Base-by-base conservation (phyloP, 441 rosid genomes). In the Brassica hybrid region DNA sequence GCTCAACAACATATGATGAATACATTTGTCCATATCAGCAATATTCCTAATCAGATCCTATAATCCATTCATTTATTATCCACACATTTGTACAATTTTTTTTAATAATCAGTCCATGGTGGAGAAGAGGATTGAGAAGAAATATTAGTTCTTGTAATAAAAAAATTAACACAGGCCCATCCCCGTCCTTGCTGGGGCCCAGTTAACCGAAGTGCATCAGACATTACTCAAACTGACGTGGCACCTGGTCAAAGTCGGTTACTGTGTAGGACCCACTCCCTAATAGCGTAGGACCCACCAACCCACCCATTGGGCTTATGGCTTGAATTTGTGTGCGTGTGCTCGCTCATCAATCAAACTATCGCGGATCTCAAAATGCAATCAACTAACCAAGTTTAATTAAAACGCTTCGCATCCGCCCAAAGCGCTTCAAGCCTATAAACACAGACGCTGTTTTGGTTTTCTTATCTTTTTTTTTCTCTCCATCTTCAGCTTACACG, bases 201-300 rank as follows among this genome's bases (percentile, higher is more conserved):
- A 69, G 61, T 23, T 41, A 78, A 34, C 41, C 52, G 52, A 64
- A 13, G 32, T 16, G 21, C 36, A 73, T 23, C 64, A 65, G 21
- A 21, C 56, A 74, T 56, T 56, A 65, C 48, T 74, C 71, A 14
- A 61, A 70, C 7, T 67, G 82, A 79, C 82, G 78, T 79, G 82
- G 75, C 71, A 19, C n/a, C 38, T 23, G 38, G 66, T 60, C 25
- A 36, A 11, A 73, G 74, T 67, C 75, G 67, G 78, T 74, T 68
- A 73, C 4, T 10, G 8, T 0, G 58, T 1, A 65, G 81, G 68
- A 32, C 76, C 81, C 72, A 65, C 5, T 4, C 30, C 6, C 14
- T 13, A 19, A 2, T 27, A 11, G 6, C 13, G 16, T 60, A 30
- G 58, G 80, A 23, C 75, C 79, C 61, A 72, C 67, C 12, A 7